Percentiles rank a stretch among this genome's conserved stretches.
These are phyloP conservation scores for Penicillium ucsense DNA, from an alignment of 495 filamentous ascomycete species.

Conservation along the genomic window DNA sequence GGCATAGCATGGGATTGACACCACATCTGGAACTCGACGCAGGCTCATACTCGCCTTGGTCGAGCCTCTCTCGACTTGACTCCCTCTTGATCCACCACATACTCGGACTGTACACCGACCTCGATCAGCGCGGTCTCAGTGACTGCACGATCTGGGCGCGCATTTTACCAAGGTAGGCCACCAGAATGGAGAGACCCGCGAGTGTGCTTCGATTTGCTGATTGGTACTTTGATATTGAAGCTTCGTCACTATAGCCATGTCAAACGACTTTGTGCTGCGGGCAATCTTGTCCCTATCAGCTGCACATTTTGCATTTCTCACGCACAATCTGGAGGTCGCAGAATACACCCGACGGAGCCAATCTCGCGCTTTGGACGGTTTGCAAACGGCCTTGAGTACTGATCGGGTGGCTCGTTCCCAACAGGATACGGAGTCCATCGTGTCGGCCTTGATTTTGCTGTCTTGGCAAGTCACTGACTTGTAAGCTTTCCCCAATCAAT, in stretches of 20 bases:
- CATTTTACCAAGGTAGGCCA: conserved; percentile 76
- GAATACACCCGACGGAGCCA: conserved; percentile 82
- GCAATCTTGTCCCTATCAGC: conserved; percentile 84
- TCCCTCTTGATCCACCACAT: conserved; percentile 87
- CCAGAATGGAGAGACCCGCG: too few relatives aligned
- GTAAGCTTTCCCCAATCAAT: conserved; percentile 43
- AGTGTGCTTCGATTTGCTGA: too few relatives aligned
- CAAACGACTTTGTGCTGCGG: conserved; percentile 85
- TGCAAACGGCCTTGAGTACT: conserved; percentile 55
- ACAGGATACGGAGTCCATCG: conserved; percentile 80
- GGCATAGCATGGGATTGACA: conserved; percentile 75
- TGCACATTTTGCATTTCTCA: conserved; percentile 80
- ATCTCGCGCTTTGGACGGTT: conserved; percentile 71
- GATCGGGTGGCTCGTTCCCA: conserved; percentile 69
- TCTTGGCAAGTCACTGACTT: conserved; percentile 97
- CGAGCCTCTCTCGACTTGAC: conserved; percentile 61
- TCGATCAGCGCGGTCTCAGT: conserved; percentile 65
- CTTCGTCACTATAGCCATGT: conserved; percentile 73
- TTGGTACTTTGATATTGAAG: conserved; percentile 29
- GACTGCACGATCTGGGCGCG: conserved; percentile 85
- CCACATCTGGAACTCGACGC: conserved; percentile 78
- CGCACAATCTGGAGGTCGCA: conserved; percentile 68
- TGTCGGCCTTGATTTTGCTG: conserved; percentile 84
- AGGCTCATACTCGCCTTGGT: conserved; percentile 47
- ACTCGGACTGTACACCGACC: conserved; percentile 71